phyloP scores from a whole-genome alignment of 2,329 filamentous ascomycete genomes.

The Fusarium nanum region DNA sequence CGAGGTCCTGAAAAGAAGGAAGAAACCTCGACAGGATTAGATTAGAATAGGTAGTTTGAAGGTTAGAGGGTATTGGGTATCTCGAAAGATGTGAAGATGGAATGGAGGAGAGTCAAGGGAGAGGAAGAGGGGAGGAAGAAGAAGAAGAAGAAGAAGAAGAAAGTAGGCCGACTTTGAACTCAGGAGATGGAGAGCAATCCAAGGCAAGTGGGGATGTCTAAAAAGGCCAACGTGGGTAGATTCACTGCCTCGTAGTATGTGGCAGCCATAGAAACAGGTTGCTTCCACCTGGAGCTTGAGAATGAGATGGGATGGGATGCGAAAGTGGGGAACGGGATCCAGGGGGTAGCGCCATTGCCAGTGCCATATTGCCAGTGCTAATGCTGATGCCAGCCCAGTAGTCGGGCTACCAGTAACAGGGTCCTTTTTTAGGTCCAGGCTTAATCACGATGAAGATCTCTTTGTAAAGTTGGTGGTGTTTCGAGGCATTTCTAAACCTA shows the following conservation, averaged over 20 bases:
- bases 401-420: constrained; percentile 4
- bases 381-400: background rate
- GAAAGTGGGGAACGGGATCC: constrained; percentile 29
- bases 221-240: constrained; percentile 48
- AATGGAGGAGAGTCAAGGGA: constrained; percentile 25
- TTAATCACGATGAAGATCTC: constrained; percentile 30
- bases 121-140: constrained; percentile 12
- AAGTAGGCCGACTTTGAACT: constrained; percentile 34
- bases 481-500: constrained; percentile 13
- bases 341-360: constrained; percentile 13
- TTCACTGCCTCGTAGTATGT: constrained; percentile 13
- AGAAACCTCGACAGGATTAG: constrained; percentile 44
- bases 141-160: constrained; percentile 19
- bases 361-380: background rate
- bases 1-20: constrained; percentile 42
- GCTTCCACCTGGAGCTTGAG: constrained; percentile 18
- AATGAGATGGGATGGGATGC: constrained; percentile 9
- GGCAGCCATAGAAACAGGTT: constrained; percentile 27
- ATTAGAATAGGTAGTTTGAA: constrained; percentile 36
- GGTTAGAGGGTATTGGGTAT: constrained; percentile 34
- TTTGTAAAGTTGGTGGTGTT: constrained; percentile 1
- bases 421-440: constrained; percentile 16
- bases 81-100: constrained; percentile 31
- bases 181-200: constrained; percentile 37
- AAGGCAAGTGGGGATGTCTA: constrained; percentile 40